These are phyloP conservation scores for Avena insularis DNA, from an alignment of 176 grass and related monocot genomes.

Conservation along the genomic window DNA sequence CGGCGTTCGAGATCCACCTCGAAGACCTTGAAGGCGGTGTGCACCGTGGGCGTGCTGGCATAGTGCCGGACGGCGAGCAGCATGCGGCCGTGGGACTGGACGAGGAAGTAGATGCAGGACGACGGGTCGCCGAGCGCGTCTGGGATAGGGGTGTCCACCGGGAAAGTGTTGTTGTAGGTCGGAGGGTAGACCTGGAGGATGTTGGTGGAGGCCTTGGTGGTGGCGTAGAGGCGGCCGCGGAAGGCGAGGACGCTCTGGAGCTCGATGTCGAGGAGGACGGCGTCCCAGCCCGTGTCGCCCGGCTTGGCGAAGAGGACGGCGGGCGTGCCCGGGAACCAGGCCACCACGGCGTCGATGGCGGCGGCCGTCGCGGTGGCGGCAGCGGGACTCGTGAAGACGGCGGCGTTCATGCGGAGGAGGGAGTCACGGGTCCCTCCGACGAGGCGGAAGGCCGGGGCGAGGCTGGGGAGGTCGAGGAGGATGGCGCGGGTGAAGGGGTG, in stretches of 20 bases:
- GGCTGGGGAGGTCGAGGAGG: conserved; percentile 29
- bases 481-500: conserved; percentile 42
- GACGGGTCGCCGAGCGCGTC: neutral
- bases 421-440: neutral
- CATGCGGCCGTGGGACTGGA: neutral
- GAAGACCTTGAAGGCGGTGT: neutral
- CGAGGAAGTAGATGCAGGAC: neutral
- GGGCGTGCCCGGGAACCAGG: conserved; percentile 20
- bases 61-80: neutral
- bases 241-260: conserved; percentile 19
- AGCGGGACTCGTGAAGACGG: neutral
- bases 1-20: neutral
- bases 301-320: conserved; percentile 29
- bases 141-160: neutral
- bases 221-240: conserved; percentile 30
- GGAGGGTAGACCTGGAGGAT: conserved; percentile 21
- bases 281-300: neutral
- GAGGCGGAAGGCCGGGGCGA: neutral
- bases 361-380: neutral
- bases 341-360: conserved; percentile 26
- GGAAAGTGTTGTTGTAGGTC: neutral
- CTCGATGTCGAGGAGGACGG: neutral
- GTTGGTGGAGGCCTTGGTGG: neutral
- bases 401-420: conserved; percentile 5
- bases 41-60: neutral